Conservation (phyloP, 1,284 basidiomycete genomes). For the Athelia psychrophila region DNA sequence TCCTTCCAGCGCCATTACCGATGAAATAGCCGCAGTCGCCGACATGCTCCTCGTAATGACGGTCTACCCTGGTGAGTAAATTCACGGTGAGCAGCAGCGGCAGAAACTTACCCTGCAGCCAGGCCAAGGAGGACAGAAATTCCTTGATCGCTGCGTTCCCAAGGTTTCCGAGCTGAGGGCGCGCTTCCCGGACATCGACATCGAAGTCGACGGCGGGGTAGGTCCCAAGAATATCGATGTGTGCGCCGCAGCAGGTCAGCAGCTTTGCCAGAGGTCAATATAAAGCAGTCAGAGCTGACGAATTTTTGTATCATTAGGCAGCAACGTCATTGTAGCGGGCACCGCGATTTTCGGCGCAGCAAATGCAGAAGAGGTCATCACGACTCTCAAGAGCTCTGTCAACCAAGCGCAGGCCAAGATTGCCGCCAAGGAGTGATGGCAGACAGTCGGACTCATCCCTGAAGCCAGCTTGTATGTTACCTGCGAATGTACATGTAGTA, state of each 20-base stretch:
- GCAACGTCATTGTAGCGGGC: constrained; percentile 98
- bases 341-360: constrained; percentile 91
- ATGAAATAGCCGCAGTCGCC: constrained; percentile 74
- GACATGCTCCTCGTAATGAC: constrained; percentile 99
- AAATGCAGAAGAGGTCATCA: constrained; percentile 79
- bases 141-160: constrained; percentile 89
- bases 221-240: constrained; percentile 86
- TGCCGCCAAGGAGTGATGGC: constrained; percentile 15
- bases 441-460: no score
- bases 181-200: constrained; percentile 91
- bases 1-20: constrained; percentile 80
- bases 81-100: neutral
- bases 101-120: constrained; percentile 2
- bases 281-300: neutral
- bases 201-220: constrained; percentile 98
- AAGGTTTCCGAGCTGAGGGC: constrained; percentile 91
- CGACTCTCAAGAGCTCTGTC: constrained; percentile 69
- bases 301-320: constrained; percentile 49
- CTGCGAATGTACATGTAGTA: no score
- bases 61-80: constrained; percentile 75
- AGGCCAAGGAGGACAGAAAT: constrained; percentile 96
- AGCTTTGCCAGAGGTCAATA: neutral
- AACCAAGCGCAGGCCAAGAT: constrained; percentile 61
- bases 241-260: constrained; percentile 88
- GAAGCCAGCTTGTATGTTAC: no score